Evolutionary conservation across 1,139 yeast genomes (phyloP).

Genomic region (Geotrichum armillariae): DNA sequence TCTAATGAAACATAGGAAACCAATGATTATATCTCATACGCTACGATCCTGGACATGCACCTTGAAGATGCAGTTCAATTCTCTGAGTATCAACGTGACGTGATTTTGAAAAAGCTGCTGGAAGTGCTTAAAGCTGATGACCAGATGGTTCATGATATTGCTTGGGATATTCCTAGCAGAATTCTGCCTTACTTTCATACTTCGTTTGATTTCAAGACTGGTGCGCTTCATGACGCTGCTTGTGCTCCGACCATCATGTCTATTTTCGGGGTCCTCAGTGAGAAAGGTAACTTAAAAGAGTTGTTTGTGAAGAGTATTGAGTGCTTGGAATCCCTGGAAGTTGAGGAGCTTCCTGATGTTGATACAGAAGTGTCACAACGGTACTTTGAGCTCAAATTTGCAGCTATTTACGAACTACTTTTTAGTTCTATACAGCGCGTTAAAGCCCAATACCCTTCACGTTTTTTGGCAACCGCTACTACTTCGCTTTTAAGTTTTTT

Average conservation of each 20-base stretch:
- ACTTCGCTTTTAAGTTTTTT: slow-evolving; percentile 55
- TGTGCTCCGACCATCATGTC: slow-evolving; percentile 42
- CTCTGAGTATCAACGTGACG: slow-evolving; percentile 50
- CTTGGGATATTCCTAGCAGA: slow-evolving; percentile 83
- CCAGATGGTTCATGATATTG: slow-evolving; percentile 63
- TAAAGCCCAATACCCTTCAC: slow-evolving; percentile 71
- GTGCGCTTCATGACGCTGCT: slow-evolving; percentile 28
- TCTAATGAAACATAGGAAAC: slow-evolving; percentile 29
- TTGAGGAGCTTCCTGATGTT: slow-evolving; percentile 28
- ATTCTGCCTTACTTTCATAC: slow-evolving; percentile 44
- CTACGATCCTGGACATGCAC: slow-evolving; percentile 67
- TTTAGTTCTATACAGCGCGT: slow-evolving; percentile 54
- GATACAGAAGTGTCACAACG: slow-evolving; percentile 32
- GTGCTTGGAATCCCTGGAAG: slow-evolving; percentile 44
- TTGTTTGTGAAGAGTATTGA: slow-evolving; percentile 70
- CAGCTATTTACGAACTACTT: slow-evolving; percentile 62
- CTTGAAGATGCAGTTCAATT: slow-evolving; percentile 51
- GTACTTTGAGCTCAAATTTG: slow-evolving; percentile 57
- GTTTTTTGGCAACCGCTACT: slow-evolving; percentile 67
- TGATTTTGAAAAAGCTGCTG: slow-evolving; percentile 45
- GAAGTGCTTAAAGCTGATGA: slow-evolving; percentile 42
- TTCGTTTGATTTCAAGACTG: slow-evolving; percentile 29
- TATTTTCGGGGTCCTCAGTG: slow-evolving; percentile 60
- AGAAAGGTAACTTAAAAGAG: slow-evolving; percentile 76
- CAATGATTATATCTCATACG: slow-evolving; percentile 65